Conservation (phyloP, 768 basidiomycete genomes). For the Trametes cingulata region DNA sequence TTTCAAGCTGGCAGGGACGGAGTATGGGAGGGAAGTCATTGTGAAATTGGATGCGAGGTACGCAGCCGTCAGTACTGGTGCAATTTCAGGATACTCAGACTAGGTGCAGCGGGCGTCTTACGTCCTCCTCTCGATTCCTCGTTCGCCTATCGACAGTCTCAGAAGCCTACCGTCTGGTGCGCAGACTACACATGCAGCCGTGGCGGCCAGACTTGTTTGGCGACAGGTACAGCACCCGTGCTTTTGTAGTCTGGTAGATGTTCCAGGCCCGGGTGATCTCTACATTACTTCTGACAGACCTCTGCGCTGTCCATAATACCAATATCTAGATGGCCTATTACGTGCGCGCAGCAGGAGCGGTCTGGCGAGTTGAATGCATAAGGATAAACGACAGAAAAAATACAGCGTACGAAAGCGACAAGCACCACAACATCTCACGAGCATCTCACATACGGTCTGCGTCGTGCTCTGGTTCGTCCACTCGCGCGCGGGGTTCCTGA, state of each 20-base stretch:
- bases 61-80: conserved; percentile 25
- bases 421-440: background rate
- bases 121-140: conserved; percentile 47
- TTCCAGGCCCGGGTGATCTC: background rate
- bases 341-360: background rate
- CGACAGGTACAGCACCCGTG: conserved; percentile 45
- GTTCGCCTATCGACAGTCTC: conserved; percentile 56
- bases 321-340: background rate
- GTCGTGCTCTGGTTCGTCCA: conserved; percentile 64
- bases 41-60: conserved; percentile 49
- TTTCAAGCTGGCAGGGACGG: conserved; percentile 43
- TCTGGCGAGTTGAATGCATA: background rate
- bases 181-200: conserved; percentile 59
- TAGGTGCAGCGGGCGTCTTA: background rate
- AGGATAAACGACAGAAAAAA: background rate
- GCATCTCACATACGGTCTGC: conserved; percentile 59
- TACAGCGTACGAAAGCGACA: background rate
- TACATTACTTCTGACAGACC: background rate
- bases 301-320: background rate
- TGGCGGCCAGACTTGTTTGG: conserved; percentile 40
- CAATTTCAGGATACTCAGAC: background rate
- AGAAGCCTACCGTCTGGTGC: conserved; percentile 71
- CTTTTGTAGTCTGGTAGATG: conserved; percentile 51
- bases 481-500: conserved; percentile 59
- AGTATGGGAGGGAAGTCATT: conserved; percentile 46